Evolutionary conservation across 441 rosid genomes (phyloP).

Genomic region (Hura crepitans): DNA sequence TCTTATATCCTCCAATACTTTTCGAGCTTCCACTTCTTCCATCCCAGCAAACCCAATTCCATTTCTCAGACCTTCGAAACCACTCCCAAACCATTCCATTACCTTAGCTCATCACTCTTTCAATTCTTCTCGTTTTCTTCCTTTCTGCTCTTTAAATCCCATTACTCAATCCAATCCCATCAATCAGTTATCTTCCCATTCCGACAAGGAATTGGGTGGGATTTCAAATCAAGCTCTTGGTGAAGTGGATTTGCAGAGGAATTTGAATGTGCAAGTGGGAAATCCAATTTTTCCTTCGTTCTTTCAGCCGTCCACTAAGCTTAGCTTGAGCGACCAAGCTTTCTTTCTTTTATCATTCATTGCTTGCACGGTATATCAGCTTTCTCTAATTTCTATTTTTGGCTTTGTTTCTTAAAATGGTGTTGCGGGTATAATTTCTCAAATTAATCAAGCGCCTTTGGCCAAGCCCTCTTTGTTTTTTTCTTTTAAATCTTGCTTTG

Average conservation of each 20-base stretch:
- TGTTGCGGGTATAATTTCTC: neutral
- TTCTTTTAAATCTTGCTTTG: neutral
- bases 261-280: constrained; percentile 46
- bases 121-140: constrained; percentile 23
- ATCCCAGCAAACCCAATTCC: constrained; percentile 22
- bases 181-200: neutral
- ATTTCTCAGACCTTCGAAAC: constrained; percentile 17
- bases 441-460: too few species aligned
- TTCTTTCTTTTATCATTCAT: constrained; percentile 68
- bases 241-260: constrained; percentile 29
- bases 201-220: constrained; percentile 2
- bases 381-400: constrained; percentile 3
- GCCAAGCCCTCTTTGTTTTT: too few species aligned
- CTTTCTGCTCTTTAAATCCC: constrained; percentile 34
- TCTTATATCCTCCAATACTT: constrained; percentile 27
- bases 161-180: constrained; percentile 22
- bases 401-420: neutral
- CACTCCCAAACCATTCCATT: constrained; percentile 16
- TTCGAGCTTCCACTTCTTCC: constrained; percentile 24
- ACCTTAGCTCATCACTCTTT: constrained; percentile 9
- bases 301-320: constrained; percentile 34
- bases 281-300: constrained; percentile 39
- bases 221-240: constrained; percentile 9
- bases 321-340: constrained; percentile 63
- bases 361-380: constrained; percentile 66